Evolutionary conservation across 2,329 filamentous ascomycete species (phyloP).

Genomic region (Trichothecium roseum): DNA sequence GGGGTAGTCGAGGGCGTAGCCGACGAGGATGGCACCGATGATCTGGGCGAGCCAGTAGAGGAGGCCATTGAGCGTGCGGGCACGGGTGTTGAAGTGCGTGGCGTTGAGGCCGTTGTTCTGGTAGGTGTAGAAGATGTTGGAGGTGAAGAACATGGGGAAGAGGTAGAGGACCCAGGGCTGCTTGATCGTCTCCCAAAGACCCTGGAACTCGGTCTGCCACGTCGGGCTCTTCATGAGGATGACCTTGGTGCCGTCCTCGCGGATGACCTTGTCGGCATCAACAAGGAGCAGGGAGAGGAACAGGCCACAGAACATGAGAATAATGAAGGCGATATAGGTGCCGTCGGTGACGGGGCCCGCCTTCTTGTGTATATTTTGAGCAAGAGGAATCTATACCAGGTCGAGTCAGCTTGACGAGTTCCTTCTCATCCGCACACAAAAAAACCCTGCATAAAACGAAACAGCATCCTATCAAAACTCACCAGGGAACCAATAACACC

Average conservation of each 20-base stretch:
- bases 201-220: constrained; percentile 69
- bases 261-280: constrained; percentile 62
- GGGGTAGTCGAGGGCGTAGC: constrained; percentile 56
- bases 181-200: constrained; percentile 62
- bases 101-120: constrained; percentile 70
- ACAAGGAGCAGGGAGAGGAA: constrained; percentile 58
- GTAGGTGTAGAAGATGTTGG: constrained; percentile 74
- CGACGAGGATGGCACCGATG: constrained; percentile 62
- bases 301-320: constrained; percentile 69
- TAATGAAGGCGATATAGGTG: constrained; percentile 80
- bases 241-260: constrained; percentile 67
- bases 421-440: not conserved
- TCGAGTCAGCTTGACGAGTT: not conserved
- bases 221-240: constrained; percentile 87
- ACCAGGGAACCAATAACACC: constrained; percentile 71
- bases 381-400: constrained; percentile 49
- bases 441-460: not conserved
- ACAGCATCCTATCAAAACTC: not conserved
- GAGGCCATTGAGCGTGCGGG: constrained; percentile 61
- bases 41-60: constrained; percentile 78
- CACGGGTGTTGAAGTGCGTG: constrained; percentile 60
- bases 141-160: constrained; percentile 70
- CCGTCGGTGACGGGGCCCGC: constrained; percentile 52
- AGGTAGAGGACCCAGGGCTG: constrained; percentile 61
- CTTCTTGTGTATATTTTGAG: constrained; percentile 56